These are phyloP conservation scores for Phoenix roebelenii DNA, from an alignment of 176 grass and related monocot species.

Conservation along the genomic window DNA sequence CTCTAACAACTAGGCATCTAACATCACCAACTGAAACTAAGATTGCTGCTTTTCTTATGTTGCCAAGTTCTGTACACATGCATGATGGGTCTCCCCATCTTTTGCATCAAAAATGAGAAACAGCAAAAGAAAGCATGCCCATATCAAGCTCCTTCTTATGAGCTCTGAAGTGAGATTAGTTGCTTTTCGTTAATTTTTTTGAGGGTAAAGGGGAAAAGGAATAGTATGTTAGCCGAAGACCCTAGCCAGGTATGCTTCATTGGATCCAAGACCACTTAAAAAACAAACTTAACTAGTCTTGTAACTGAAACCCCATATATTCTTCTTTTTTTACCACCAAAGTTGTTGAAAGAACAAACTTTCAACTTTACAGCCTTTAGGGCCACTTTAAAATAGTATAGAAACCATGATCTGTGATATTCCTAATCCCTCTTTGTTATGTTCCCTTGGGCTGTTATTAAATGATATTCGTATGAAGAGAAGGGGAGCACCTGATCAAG, in stretches of 20 bases:
- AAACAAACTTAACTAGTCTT: too few species aligned
- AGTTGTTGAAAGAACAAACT: background rate
- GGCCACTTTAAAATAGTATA: background rate
- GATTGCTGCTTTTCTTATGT: too few species aligned
- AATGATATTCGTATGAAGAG: conserved; percentile 30
- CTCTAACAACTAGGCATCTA: background rate
- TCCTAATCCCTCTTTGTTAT: conserved; percentile 1
- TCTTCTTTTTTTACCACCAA: conserved; percentile 13
- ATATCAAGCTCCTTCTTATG: too few species aligned
- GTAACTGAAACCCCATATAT: background rate
- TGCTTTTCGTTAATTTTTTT: background rate
- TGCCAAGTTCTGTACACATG: too few species aligned
- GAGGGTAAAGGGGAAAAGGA: background rate
- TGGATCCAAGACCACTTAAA: conserved; percentile 4
- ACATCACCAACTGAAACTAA: background rate
- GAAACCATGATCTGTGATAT: background rate
- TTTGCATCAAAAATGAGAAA: too few species aligned
- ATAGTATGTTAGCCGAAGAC: background rate
- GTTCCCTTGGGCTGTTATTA: conserved; percentile 27
- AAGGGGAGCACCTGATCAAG: conserved; percentile 20
- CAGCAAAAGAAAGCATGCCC: background rate
- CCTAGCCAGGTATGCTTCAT: background rate
- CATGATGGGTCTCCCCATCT: too few species aligned
- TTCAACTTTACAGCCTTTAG: background rate
- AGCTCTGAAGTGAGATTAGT: too few species aligned